Evolutionary conservation across 139 green algal species (phyloP).

Genomic region (Spirogloea muscicola): DNA sequence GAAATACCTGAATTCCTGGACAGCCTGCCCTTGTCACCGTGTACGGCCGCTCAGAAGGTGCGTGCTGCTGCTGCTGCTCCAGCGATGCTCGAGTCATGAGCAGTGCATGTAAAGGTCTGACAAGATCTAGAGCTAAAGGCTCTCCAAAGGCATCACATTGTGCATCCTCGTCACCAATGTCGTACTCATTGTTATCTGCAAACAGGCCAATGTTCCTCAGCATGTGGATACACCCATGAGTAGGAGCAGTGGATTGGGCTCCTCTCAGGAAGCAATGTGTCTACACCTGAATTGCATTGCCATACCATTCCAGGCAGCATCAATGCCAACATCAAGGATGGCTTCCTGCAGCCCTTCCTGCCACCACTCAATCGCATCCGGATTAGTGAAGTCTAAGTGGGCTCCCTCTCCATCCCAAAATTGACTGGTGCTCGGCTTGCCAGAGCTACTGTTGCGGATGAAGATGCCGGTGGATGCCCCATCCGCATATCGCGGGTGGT

Average conservation of each 20-base stretch:
- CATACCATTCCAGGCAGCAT: conserved; percentile 25
- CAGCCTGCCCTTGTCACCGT: conserved; percentile 20
- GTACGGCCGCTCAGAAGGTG: conserved; percentile 16
- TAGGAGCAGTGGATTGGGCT: neutral
- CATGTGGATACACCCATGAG: neutral
- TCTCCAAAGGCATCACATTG: neutral
- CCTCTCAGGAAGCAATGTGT: neutral
- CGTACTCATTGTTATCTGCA: conserved; percentile 45
- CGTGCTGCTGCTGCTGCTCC: conserved; percentile 22
- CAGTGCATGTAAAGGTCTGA: conserved; percentile 13
- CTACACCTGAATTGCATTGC: neutral
- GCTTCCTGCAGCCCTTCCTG: conserved; percentile 9
- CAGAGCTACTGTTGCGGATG: neutral
- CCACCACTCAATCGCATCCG: conserved; percentile 28
- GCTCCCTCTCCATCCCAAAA: conserved; percentile 42
- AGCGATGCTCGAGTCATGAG: conserved; percentile 38
- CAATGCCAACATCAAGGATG: conserved; percentile 26
- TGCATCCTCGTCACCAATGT: conserved; percentile 25
- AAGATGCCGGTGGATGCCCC: neutral
- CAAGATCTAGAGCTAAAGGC: conserved; percentile 1
- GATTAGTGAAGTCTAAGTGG: conserved; percentile 36
- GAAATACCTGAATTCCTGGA: conserved; percentile 7
- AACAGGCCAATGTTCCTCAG: neutral
- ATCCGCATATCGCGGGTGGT: conserved; percentile 23
- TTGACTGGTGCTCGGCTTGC: conserved; percentile 17